Evolutionary conservation across 768 basidiomycete genomes (phyloP).

Genomic region (Coprinellus micaceus): DNA sequence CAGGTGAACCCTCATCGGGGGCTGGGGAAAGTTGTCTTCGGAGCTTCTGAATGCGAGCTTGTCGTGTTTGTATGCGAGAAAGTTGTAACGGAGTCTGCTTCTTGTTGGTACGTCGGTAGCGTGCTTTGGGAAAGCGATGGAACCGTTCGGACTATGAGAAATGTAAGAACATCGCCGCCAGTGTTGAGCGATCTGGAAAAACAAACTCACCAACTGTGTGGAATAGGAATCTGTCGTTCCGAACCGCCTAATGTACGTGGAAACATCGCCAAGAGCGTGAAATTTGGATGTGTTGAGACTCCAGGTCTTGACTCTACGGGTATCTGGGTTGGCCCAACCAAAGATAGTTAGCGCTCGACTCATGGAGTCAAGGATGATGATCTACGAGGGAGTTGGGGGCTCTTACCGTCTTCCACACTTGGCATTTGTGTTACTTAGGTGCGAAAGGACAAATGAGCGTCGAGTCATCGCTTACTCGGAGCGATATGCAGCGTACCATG

Average conservation of each 20-base stretch:
- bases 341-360: too few relatives aligned
- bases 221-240: slow-evolving; percentile 3
- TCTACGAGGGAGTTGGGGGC: too few relatives aligned
- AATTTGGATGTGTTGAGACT: slow-evolving; percentile 5
- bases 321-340: not conserved
- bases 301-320: slow-evolving; percentile 7
- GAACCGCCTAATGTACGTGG: not conserved
- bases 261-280: slow-evolving; percentile 7
- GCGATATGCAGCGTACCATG: too few relatives aligned
- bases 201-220: slow-evolving; percentile 27
- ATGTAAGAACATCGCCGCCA: not conserved
- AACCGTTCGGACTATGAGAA: not conserved
- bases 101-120: not conserved
- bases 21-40: not conserved
- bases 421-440: too few relatives aligned
- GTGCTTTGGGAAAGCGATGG: not conserved
- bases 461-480: too few relatives aligned
- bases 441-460: too few relatives aligned
- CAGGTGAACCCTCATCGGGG: not conserved
- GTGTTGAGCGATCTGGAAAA: not conserved
- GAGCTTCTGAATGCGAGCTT: not conserved
- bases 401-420: too few relatives aligned
- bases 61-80: not conserved
- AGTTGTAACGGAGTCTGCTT: not conserved
- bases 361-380: too few relatives aligned